phyloP scores from a whole-genome alignment of 495 filamentous ascomycete genomes.

The Aspergillus funiculosus region DNA sequence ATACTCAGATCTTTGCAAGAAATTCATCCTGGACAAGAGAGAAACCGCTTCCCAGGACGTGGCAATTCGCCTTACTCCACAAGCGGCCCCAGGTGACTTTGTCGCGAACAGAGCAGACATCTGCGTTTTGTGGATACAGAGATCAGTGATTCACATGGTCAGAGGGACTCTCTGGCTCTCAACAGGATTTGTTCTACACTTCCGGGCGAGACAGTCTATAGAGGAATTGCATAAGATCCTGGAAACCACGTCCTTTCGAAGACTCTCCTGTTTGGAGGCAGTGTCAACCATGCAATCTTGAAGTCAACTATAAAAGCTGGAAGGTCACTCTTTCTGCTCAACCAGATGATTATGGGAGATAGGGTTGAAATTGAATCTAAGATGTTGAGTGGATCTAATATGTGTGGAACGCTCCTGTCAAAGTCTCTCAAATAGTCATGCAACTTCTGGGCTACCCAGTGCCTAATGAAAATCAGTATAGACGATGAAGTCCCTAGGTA shows the following conservation, averaged over 20 bases:
- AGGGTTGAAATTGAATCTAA: not conserved
- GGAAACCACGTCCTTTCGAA: constrained; percentile 8
- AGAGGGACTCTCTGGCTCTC: constrained; percentile 1
- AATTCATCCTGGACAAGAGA: not conserved
- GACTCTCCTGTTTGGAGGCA: constrained; percentile 5
- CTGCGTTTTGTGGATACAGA: constrained; percentile 5
- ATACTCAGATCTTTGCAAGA: not conserved
- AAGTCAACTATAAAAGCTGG: constrained; percentile 4
- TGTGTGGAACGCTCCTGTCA: not conserved
- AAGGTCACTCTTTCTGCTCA: constrained; percentile 1
- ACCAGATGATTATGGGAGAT: constrained; percentile 1
- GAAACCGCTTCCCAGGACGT: constrained; percentile 2
- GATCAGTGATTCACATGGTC: constrained; percentile 1
- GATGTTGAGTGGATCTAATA: constrained; percentile 8
- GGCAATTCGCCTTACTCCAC: constrained; percentile 7
- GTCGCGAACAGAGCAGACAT: constrained; percentile 14
- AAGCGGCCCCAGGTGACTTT: constrained; percentile 4
- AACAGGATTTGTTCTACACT: constrained; percentile 7
- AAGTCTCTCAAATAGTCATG: constrained; percentile 6
- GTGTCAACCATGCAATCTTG: constrained; percentile 7
- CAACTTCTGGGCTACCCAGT: not conserved
- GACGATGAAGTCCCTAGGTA: constrained; percentile 4
- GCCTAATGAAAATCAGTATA: constrained; percentile 2
- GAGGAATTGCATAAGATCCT: constrained; percentile 7
- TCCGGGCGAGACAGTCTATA: constrained; percentile 2